These are phyloP conservation scores for Cyberlindnera sargentensis DNA, from an alignment of 805 yeast species.

Conservation along the genomic window DNA sequence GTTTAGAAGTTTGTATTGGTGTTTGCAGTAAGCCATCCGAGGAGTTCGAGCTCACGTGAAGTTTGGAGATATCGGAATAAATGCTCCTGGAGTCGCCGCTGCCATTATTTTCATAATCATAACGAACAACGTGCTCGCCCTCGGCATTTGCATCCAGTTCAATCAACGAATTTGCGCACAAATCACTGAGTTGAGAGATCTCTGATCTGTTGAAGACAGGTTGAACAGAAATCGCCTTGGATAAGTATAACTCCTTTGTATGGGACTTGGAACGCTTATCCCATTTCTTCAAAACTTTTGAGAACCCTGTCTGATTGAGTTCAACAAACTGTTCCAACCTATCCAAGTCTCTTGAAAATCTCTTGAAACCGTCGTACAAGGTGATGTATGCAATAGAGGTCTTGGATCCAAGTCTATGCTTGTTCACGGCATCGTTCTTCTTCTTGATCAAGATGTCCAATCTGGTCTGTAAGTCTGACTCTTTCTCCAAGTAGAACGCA, in stretches of 20 bases:
- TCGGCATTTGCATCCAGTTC: conserved; percentile 70
- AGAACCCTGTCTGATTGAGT: conserved; percentile 90
- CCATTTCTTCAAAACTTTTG: conserved; percentile 96
- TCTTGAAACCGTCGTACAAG: conserved; percentile 80
- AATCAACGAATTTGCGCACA: conserved; percentile 54
- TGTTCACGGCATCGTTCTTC: conserved; percentile 41
- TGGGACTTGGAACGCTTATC: conserved; percentile 94
- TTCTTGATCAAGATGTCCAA: conserved; percentile 71
- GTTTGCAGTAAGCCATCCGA: background rate
- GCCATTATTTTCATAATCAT: conserved; percentile 16
- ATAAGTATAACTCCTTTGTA: conserved; percentile 84
- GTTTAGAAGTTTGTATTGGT: background rate
- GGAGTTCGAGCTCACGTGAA: conserved; percentile 10
- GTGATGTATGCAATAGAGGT: conserved; percentile 75
- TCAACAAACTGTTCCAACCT: conserved; percentile 91
- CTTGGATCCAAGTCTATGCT: conserved; percentile 44
- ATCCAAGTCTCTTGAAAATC: conserved; percentile 82
- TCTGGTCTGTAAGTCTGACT: conserved; percentile 75
- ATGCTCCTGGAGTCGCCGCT: conserved; percentile 10
- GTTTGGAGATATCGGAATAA: conserved; percentile 17
- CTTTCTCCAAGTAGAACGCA: conserved; percentile 85
- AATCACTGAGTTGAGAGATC: conserved; percentile 76
- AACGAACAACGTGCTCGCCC: conserved; percentile 33
- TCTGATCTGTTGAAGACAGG: conserved; percentile 92
- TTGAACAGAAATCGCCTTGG: conserved; percentile 92